Conservation (phyloP, 1,284 basidiomycete species). For the Coniophora puteana region DNA sequence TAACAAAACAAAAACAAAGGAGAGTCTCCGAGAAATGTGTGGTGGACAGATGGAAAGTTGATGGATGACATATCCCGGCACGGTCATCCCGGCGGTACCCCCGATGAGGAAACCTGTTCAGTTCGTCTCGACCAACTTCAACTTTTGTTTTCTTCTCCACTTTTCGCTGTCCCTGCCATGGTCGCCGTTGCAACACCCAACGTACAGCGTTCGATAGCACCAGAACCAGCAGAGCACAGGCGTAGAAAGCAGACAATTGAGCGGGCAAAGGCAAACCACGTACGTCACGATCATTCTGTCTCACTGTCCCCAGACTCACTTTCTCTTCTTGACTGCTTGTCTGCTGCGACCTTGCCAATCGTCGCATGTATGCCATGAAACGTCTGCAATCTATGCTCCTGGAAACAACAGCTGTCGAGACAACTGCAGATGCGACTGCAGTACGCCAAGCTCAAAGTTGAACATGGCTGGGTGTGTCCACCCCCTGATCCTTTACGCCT, state of each 20-base stretch:
- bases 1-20: too few relatives aligned
- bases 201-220: too few relatives aligned
- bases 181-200: constrained; percentile 18
- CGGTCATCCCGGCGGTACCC: constrained; percentile 4
- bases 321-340: background rate
- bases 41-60: too few relatives aligned
- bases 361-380: background rate
- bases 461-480: constrained; percentile 70
- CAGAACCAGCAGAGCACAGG: constrained; percentile 33
- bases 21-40: too few relatives aligned
- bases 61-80: too few relatives aligned
- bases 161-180: constrained; percentile 11
- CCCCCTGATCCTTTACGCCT: constrained; percentile 12
- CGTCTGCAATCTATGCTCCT: constrained; percentile 1
- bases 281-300: constrained; percentile 30
- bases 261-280: constrained; percentile 60
- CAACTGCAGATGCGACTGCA: constrained; percentile 74
- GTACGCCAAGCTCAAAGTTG: constrained; percentile 75
- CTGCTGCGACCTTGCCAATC: background rate
- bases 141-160: background rate
- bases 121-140: constrained; percentile 1
- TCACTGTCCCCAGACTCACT: background rate
- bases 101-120: constrained; percentile 5
- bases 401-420: constrained; percentile 51
- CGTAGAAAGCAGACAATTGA: constrained; percentile 50